Percentiles rank a stretch among this genome's conserved stretches.
Conservation (phyloP, 2,329 filamentous ascomycete genomes). For the Penicillium sp. region DNA sequence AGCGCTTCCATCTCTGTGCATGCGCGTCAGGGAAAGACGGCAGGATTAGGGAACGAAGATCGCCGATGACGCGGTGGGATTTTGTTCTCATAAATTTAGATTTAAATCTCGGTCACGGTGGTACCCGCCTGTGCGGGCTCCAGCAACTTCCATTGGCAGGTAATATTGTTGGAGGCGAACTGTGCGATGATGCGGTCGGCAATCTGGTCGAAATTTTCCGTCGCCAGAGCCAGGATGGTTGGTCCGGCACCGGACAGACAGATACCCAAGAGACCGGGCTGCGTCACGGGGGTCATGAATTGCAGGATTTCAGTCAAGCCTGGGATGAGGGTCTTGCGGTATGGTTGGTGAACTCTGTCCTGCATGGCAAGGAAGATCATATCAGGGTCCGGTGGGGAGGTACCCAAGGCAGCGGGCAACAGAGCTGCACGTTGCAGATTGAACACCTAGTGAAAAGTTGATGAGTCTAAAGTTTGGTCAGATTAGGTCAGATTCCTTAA, state of each 20-base stretch:
- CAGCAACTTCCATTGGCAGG: conserved; percentile 82
- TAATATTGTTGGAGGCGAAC: conserved; percentile 66
- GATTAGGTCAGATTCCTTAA: conserved; percentile 15
- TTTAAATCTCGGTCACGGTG: conserved; percentile 31
- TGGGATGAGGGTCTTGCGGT: conserved; percentile 87
- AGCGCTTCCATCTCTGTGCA: conserved; percentile 1
- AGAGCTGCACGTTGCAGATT: conserved; percentile 94
- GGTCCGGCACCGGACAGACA: conserved; percentile 94
- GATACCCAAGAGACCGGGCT: conserved; percentile 87
- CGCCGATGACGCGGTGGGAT: not conserved
- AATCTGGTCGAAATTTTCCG: conserved; percentile 83
- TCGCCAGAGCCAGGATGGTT: conserved; percentile 90
- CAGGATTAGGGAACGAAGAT: not conserved
- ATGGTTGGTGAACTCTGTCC: conserved; percentile 96
- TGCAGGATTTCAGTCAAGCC: conserved; percentile 87
- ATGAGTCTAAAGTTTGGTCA: not conserved
- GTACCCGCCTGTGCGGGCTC: conserved; percentile 74
- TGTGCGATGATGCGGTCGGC: conserved; percentile 73
- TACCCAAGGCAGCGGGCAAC: conserved; percentile 82
- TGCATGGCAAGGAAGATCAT: conserved; percentile 98
- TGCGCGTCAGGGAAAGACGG: conserved; percentile 1
- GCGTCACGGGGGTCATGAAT: conserved; percentile 82
- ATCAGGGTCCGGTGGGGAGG: conserved; percentile 85
- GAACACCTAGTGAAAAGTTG: conserved; percentile 55
- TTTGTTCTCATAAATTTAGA: not conserved